Conservation (phyloP, 352 stramenopile genomes). For the Elongisporangium anandrum region DNA sequence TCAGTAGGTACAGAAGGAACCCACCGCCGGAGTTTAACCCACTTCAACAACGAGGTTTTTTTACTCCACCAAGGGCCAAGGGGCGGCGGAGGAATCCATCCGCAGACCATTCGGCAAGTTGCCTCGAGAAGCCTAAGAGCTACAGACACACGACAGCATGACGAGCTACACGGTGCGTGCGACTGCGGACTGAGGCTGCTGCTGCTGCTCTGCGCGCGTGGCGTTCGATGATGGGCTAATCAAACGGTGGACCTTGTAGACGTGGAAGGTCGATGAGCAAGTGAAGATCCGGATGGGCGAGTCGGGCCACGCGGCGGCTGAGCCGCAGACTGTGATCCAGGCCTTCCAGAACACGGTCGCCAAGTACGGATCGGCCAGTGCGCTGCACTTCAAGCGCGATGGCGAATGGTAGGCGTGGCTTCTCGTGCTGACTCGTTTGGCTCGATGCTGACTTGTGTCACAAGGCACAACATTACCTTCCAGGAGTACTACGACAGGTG, state of each 20-base stretch:
- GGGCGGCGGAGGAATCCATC: background rate
- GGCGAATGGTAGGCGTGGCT: slow-evolving; percentile 54
- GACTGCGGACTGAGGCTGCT: background rate
- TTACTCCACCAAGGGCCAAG: background rate
- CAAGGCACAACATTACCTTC: slow-evolving; percentile 59
- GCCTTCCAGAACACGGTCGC: slow-evolving; percentile 58
- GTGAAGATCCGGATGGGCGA: slow-evolving; percentile 68
- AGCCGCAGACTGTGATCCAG: slow-evolving; percentile 47
- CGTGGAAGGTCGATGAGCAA: slow-evolving; percentile 85
- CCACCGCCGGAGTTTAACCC: background rate
- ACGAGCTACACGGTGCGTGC: slow-evolving; percentile 33
- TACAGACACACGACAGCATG: background rate
- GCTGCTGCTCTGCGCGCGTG: background rate
- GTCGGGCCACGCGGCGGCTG: slow-evolving; percentile 33
- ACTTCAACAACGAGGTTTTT: slow-evolving; percentile 1
- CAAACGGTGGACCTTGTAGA: slow-evolving; percentile 22
- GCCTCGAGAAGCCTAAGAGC: background rate
- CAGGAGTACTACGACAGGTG: slow-evolving; percentile 79
- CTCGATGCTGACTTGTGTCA: background rate
- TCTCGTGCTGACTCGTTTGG: slow-evolving; percentile 1
- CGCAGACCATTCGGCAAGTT: background rate
- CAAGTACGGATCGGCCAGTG: slow-evolving; percentile 47
- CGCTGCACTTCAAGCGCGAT: slow-evolving; percentile 65
- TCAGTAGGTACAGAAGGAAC: no score
- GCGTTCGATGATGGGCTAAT: no score